Evolutionary conservation across 2,329 filamentous ascomycete species (phyloP).

Genomic region (Massarina eburnea): DNA sequence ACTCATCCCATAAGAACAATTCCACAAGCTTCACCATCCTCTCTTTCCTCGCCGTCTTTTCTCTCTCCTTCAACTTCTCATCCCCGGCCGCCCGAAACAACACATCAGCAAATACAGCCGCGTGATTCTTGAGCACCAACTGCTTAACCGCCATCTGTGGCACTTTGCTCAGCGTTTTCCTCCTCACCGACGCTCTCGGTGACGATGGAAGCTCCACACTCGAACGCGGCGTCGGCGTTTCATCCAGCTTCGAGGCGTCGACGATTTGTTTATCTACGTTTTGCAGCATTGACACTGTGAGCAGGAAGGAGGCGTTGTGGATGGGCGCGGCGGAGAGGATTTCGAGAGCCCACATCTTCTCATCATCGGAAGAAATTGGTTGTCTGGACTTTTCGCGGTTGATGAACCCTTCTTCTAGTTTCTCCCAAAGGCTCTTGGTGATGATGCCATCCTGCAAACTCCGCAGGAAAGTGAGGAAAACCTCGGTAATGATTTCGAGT

Average conservation of each 20-base stretch:
- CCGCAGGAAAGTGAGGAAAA: constrained; percentile 71
- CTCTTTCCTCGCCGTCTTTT: constrained; percentile 62
- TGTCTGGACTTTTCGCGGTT: constrained; percentile 47
- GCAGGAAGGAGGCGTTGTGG: constrained; percentile 87
- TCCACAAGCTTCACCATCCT: constrained; percentile 68
- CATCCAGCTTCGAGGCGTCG: constrained; percentile 22
- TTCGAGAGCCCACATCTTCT: constrained; percentile 68
- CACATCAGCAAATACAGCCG: constrained; percentile 64
- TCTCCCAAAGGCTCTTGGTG: constrained; percentile 66
- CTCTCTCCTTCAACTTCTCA: constrained; percentile 54
- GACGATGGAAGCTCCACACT: constrained; percentile 31
- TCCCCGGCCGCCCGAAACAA: constrained; percentile 58
- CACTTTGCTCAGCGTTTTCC: constrained; percentile 46
- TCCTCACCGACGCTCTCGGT: constrained; percentile 41
- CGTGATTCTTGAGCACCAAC: constrained; percentile 62
- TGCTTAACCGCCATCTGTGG: constrained; percentile 58
- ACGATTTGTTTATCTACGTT: constrained; percentile 59
- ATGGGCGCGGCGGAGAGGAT: constrained; percentile 67
- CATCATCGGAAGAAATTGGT: constrained; percentile 53
- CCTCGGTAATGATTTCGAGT: constrained; percentile 73
- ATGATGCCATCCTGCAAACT: constrained; percentile 80
- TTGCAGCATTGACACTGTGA: constrained; percentile 76
- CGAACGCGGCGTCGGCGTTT: constrained; percentile 24
- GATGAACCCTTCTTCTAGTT: constrained; percentile 29
- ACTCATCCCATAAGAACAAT: constrained; percentile 58